Conservation (phyloP, 2,329 filamentous ascomycete species). For the Colletotrichum sp. region DNA sequence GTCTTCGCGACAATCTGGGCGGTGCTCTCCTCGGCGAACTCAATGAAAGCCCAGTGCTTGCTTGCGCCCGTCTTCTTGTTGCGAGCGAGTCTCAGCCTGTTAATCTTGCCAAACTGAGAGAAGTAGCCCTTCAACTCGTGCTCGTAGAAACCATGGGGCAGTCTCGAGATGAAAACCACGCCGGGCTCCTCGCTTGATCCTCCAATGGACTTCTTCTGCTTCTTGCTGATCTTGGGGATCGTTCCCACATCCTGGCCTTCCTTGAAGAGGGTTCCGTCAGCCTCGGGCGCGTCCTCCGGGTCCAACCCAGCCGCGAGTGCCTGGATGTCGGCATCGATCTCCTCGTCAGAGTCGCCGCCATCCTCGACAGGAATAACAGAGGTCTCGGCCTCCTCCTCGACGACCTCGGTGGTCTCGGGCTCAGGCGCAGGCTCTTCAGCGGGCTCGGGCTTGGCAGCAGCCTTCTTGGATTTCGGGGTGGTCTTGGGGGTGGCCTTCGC, state of each 20-base stretch:
- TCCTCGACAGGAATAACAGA: slow-evolving; percentile 31
- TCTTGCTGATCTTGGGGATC: slow-evolving; percentile 53
- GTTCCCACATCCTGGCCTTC: slow-evolving; percentile 56
- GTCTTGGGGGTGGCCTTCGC: slow-evolving; percentile 50
- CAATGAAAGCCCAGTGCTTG: slow-evolving; percentile 94
- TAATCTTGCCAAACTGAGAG: slow-evolving; percentile 87
- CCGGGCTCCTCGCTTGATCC: slow-evolving; percentile 64
- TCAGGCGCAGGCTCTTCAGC: slow-evolving; percentile 26
- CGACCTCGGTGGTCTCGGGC: slow-evolving; percentile 23
- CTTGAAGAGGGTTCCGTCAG: slow-evolving; percentile 44
- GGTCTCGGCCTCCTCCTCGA: slow-evolving; percentile 25
- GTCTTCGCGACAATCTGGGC: slow-evolving; percentile 92
- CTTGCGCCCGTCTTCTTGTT: slow-evolving; percentile 91
- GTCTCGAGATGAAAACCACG: slow-evolving; percentile 87
- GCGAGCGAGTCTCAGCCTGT: slow-evolving; percentile 73
- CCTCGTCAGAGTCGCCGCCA: slow-evolving; percentile 40
- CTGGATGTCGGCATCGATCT: slow-evolving; percentile 46
- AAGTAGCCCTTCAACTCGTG: slow-evolving; percentile 95
- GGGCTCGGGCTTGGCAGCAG: slow-evolving; percentile 35
- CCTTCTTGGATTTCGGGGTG: slow-evolving; percentile 55
- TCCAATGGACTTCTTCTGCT: slow-evolving; percentile 38
- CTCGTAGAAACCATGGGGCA: slow-evolving; percentile 96
- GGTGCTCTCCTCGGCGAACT: slow-evolving; percentile 79
- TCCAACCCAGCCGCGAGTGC: slow-evolving; percentile 50
- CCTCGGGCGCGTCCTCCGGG: slow-evolving; percentile 38